phyloP scores from a whole-genome alignment of 2,329 filamentous ascomycete genomes.

The Neonectria hederae region DNA sequence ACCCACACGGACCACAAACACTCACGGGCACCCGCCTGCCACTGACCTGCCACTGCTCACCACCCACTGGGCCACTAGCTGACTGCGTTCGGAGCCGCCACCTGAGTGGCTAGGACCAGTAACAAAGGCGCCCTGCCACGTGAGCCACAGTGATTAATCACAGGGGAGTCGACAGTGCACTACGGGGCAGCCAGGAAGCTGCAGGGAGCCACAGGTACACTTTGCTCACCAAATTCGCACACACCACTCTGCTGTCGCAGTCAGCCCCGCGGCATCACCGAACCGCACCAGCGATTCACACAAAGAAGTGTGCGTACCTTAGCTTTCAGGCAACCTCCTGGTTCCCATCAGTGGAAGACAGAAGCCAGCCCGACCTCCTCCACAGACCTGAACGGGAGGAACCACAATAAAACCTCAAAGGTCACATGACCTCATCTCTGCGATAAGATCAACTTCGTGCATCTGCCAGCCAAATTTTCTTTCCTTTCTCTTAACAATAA shows the following conservation, averaged over 20 bases:
- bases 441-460: constrained; percentile 30
- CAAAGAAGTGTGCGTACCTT: neutral
- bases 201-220: neutral
- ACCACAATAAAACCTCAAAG: neutral
- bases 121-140: constrained; percentile 11
- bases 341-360: neutral
- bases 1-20: constrained; percentile 8
- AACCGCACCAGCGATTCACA: neutral
- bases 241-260: constrained; percentile 3
- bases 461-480: constrained; percentile 32
- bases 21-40: constrained; percentile 6
- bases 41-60: neutral
- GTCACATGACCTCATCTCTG: constrained; percentile 38
- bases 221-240: neutral
- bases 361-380: too few relatives aligned
- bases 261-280: constrained; percentile 7
- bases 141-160: constrained; percentile 17
- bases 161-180: neutral
- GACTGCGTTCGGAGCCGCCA: constrained; percentile 10
- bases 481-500: constrained; percentile 43
- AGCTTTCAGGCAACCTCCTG: constrained; percentile 14
- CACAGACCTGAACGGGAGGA: neutral
- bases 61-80: neutral
- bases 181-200: too few relatives aligned
- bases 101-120: constrained; percentile 9